Evolutionary conservation across 2,329 filamentous ascomycete genomes (phyloP).

Genomic region (Colletotrichum godetiae): DNA sequence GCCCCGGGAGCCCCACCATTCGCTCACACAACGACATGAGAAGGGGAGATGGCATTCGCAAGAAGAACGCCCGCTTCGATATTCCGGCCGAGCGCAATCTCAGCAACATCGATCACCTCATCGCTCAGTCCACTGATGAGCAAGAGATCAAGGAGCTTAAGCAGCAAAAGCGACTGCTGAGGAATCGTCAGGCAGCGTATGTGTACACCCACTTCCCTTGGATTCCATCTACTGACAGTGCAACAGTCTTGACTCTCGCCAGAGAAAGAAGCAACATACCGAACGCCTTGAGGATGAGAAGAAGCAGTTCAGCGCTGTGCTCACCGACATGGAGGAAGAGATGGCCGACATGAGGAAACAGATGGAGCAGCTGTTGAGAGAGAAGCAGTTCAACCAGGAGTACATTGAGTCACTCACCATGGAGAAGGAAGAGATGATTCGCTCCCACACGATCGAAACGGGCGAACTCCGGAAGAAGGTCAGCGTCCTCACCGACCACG

Average conservation of each 20-base stretch:
- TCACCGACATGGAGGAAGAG: conserved; percentile 83
- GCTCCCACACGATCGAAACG: conserved; percentile 88
- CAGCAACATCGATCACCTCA: conserved; percentile 93
- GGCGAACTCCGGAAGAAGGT: conserved; percentile 94
- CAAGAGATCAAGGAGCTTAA: conserved; percentile 98
- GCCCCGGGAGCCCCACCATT: conserved; percentile 74
- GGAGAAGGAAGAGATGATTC: conserved; percentile 93
- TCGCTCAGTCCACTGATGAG: conserved; percentile 87
- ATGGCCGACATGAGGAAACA: conserved; percentile 75
- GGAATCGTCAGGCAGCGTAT: conserved; percentile 97
- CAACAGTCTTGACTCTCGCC: conserved; percentile 88
- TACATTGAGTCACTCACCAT: conserved; percentile 81
- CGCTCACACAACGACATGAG: conserved; percentile 81
- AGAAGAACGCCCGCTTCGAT: conserved; percentile 99
- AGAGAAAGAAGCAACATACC: conserved; percentile 98
- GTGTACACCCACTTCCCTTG: conserved; percentile 47
- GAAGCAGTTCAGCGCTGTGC: conserved; percentile 84
- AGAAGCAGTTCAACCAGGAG: conserved; percentile 80
- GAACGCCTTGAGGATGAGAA: conserved; percentile 97
- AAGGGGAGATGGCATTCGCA: conserved; percentile 89
- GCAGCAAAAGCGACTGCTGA: conserved; percentile 93
- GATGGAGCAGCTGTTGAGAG: conserved; percentile 76
- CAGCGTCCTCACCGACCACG: conserved; percentile 79
- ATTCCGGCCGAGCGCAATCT: conserved; percentile 95
- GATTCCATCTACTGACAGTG: conserved; percentile 16